These are phyloP conservation scores for Kokia cookei DNA, from an alignment of 441 rosid species.

Conservation along the genomic window DNA sequence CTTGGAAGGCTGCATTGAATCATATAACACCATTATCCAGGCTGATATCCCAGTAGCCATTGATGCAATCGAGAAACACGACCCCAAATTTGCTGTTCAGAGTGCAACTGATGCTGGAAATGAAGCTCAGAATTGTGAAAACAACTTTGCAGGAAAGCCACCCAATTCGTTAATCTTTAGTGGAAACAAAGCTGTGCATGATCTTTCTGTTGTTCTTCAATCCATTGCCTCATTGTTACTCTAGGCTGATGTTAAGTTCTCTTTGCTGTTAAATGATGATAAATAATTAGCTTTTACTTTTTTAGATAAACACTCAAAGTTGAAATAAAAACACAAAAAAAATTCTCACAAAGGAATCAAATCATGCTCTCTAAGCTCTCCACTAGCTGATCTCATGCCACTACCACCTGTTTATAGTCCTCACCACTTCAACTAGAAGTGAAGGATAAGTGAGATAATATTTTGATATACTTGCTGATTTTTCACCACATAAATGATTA, in stretches of 20 bases:
- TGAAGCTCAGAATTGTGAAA: constrained; percentile 13
- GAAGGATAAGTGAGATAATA: too few species aligned
- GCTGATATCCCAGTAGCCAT: constrained; percentile 14
- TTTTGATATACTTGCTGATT: too few species aligned
- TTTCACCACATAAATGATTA: too few species aligned
- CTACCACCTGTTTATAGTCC: too few species aligned
- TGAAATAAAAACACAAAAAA: too few species aligned
- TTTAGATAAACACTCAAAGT: too few species aligned
- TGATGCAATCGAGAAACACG: constrained; percentile 6
- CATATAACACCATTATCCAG: constrained; percentile 12
- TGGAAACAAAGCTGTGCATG: constrained; percentile 11
- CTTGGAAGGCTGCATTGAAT: constrained; percentile 10
- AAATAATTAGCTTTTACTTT: too few species aligned
- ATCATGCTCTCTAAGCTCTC: too few species aligned
- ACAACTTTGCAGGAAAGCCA: not conserved
- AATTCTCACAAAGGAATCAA: too few species aligned
- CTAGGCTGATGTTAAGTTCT: not conserved
- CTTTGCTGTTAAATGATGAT: too few species aligned
- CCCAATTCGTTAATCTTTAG: not conserved
- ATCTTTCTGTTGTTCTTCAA: not conserved
- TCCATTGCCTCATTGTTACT: constrained; percentile 9
- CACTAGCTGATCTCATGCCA: too few species aligned
- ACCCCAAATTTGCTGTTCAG: constrained; percentile 14
- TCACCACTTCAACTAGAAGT: too few species aligned
- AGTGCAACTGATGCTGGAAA: constrained; percentile 12